Base-by-base conservation (phyloP, 2,329 filamentous ascomycete species). In the Curvularia lunata region DNA sequence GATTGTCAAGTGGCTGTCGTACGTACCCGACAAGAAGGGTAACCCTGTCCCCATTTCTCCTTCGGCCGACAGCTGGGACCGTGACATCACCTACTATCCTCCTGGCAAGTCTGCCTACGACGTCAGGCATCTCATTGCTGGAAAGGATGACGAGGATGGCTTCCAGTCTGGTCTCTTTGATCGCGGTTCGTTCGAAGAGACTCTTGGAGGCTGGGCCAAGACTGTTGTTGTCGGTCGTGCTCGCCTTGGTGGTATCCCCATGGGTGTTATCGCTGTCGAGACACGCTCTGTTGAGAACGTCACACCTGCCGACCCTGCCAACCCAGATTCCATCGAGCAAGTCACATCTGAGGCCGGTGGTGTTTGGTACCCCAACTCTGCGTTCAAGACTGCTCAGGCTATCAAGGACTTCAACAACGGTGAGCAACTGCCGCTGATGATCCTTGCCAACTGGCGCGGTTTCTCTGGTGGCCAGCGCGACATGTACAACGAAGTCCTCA, bases 401-500 rank as follows among this genome's bases (percentile, higher is more conserved):
- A 96, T 99, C 82, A 92, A 90, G 73, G 95, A 99, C 83, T 99
- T 99, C 87, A 99, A 99, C 87, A 88, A 96, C 67, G 95, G 95
- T 77, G 95, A 99, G 82, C 95, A 99, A 83, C 85, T 99, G 74
- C 95, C 95, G 56, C 83, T 99, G 66, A 98, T 99, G 92, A 99
- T 99, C 76, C 88, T 99, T 64, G 95, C 95, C 81, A 99, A 99
- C 86, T 99, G 95, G 95, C 90, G 95, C 88, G 95, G 95, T 84
- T 99, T 99, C 91, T 99, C 95, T 68, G 95, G 95, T 83, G 95
- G 95, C 65, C 95, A 99, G 82, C 92, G 94, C 69, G 95, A 99
- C 81, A 99, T 99, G 95, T 99, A 96, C 88, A 97, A 98, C 82
- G 95, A 99, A 82, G 95, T 99, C 16, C 88, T 99, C 80, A 99